These are phyloP conservation scores for Straminergon stramineum DNA, from an alignment of 225 moss, liverwort and hornwort species.

Conservation along the genomic window DNA sequence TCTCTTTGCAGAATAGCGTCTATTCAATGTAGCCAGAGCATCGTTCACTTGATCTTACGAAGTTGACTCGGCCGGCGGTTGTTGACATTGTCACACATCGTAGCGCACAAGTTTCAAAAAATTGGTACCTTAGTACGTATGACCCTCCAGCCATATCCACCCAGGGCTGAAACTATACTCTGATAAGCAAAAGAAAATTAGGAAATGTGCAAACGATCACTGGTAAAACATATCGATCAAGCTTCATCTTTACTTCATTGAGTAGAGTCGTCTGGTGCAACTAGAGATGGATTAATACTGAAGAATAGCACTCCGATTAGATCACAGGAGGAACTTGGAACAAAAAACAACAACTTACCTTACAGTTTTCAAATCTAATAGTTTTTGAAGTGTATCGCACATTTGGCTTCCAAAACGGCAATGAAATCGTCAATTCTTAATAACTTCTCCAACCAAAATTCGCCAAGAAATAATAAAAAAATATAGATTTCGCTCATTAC, in stretches of 20 bases:
- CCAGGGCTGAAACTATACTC: neutral
- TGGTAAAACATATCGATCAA: neutral
- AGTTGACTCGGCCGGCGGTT: neutral
- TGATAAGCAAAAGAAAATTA: neutral
- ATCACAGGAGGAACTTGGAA: neutral
- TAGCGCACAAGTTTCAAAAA: neutral
- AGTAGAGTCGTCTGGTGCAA: neutral
- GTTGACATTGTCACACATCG: neutral
- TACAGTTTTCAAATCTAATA: no score
- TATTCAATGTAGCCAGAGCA: neutral
- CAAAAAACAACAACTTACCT: neutral
- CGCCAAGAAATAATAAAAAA: no score
- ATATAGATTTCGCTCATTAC: no score
- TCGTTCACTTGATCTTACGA: neutral
- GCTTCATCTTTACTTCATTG: neutral
- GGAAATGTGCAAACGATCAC: neutral
- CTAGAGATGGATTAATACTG: neutral
- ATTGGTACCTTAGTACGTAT: neutral
- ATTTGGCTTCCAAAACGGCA: neutral
- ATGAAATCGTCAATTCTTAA: no score
- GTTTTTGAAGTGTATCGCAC: no score
- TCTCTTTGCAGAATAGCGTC: neutral
- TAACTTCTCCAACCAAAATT: no score
- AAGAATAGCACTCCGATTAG: neutral
- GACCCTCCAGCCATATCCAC: neutral